phyloP scores from a whole-genome alignment of 306 rosid genomes.

The Bauhinia variegata region DNA sequence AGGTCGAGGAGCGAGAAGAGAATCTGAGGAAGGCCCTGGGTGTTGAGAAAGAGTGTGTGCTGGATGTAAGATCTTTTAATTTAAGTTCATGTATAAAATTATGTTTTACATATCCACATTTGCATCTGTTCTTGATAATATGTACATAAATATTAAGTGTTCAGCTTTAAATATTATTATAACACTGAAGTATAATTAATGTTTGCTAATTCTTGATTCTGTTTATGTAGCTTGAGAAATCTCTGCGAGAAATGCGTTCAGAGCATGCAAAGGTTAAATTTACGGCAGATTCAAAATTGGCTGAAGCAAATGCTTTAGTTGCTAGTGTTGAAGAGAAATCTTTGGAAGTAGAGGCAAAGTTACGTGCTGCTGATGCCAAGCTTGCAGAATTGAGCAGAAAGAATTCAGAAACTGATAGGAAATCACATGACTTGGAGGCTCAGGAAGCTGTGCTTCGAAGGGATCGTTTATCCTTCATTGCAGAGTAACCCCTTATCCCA shows the following conservation, averaged over 20 bases:
- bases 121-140: background rate
- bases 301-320: slow-evolving; percentile 88
- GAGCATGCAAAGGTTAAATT: slow-evolving; percentile 88
- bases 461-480: slow-evolving; percentile 72
- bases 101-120: slow-evolving; percentile 3
- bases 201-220: slow-evolving; percentile 44
- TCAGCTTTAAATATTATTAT: slow-evolving; percentile 1
- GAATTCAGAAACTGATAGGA: slow-evolving; percentile 78
- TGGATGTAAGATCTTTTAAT: slow-evolving; percentile 72
- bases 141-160: background rate
- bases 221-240: slow-evolving; percentile 81
- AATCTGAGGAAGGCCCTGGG: slow-evolving; percentile 87
- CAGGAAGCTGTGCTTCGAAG: slow-evolving; percentile 71
- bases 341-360: slow-evolving; percentile 82
- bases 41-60: slow-evolving; percentile 91
- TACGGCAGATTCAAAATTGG: slow-evolving; percentile 82
- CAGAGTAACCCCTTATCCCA: slow-evolving; percentile 58
- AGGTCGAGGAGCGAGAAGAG: slow-evolving; percentile 83
- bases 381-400: slow-evolving; percentile 86
- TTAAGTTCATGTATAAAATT: background rate
- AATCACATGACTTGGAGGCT: slow-evolving; percentile 72
- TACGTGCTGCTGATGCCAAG: slow-evolving; percentile 89
- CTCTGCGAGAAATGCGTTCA: slow-evolving; percentile 82
- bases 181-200: slow-evolving; percentile 11
- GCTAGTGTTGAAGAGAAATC: slow-evolving; percentile 87